Evolutionary conservation across 768 basidiomycete genomes (phyloP), one percentile per base, ranked within the genome.

Genomic region (Suillus ampliporus): DNA sequence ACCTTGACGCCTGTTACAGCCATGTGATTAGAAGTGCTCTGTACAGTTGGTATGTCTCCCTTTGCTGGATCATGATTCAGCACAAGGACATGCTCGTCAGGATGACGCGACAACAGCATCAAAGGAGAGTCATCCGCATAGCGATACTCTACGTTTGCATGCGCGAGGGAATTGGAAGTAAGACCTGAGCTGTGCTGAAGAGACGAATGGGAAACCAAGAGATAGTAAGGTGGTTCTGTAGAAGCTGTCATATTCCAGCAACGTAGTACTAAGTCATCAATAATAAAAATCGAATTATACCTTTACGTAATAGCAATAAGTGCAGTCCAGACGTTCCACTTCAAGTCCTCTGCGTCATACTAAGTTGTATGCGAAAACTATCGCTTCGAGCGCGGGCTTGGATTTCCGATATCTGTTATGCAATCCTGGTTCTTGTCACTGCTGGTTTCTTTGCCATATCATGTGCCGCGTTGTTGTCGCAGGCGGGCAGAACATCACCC

Each of bases 81-180:
- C 28, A 95, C 81, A 2, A 95, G 79, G 26, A 94, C 87, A 67
- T 89, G 89, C 72, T 92, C 91, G 57, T 84, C 80, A 13, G 83
- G 77, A 44, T 80, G 79, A 40, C 79, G 82, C 5, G 90, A 88
- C 44, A 92, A 76, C 14, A 94, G 75, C 13, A 84, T 75, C n/a
- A 86, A 74, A 4, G 91, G 88, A 0, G 88, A 82, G 70, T 95
- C 93, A 68, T 95, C 91, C 21, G 86, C 83, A 70, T 91, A 94
- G 68, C 91, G 89, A 72, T 94, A 94, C 67, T 94, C 89, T 19
- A 95, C 87, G 47, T 79, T 77, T 5, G 91, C 90, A 69, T 94
- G 92, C 13, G 82, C 76, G 52, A 79, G 68, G 37, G 63, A 65
- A 2, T 64, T 77, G 34, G 78, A 78, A 35, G 79, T 80, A 13